A percentile compares a stretch with the other conserved stretches of the same genome.
Evolutionary conservation across 306 rosid genomes (phyloP).

Genomic region (Citrullus mucosospermus): DNA sequence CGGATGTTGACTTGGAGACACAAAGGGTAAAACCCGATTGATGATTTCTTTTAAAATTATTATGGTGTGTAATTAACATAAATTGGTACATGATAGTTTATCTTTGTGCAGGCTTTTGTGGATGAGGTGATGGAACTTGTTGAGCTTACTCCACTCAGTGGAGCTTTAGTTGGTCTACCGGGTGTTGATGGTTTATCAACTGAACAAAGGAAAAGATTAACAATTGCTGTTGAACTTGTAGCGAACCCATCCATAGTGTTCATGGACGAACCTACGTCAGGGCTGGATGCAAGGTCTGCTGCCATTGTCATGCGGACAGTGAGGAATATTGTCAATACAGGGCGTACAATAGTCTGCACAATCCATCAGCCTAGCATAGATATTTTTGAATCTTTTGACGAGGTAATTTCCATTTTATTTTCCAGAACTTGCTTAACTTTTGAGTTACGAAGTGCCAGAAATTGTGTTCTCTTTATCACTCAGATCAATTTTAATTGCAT

Average conservation of each 20-base stretch:
- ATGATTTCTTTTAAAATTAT: not conserved
- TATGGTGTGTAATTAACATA: not conserved
- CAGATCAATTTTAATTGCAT: not conserved
- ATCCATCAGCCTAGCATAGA: constrained; percentile 98
- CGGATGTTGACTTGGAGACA: constrained; percentile 65
- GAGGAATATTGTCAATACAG: constrained; percentile 90
- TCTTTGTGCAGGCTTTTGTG: constrained; percentile 64
- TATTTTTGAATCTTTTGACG: constrained; percentile 97
- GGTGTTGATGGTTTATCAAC: constrained; percentile 91
- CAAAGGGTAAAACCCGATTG: constrained; percentile 42
- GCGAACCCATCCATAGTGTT: constrained; percentile 90
- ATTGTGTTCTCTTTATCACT: not conserved
- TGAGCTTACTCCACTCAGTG: constrained; percentile 73
- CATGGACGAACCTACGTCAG: constrained; percentile 99
- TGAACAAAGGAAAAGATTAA: constrained; percentile 85
- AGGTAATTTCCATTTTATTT: constrained; percentile 31
- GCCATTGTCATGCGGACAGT: constrained; percentile 99
- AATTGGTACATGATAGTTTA: constrained; percentile 8
- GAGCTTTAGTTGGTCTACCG: constrained; percentile 85
- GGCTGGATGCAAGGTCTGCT: constrained; percentile 93
- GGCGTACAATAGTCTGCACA: constrained; percentile 95
- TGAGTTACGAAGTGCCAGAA: not conserved
- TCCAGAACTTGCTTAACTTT: not conserved
- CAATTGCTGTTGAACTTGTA: constrained; percentile 91
- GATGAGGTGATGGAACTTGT: constrained; percentile 98